Conservation (phyloP, 1,284 basidiomycete genomes). For the Ganoderma lucidum region DNA sequence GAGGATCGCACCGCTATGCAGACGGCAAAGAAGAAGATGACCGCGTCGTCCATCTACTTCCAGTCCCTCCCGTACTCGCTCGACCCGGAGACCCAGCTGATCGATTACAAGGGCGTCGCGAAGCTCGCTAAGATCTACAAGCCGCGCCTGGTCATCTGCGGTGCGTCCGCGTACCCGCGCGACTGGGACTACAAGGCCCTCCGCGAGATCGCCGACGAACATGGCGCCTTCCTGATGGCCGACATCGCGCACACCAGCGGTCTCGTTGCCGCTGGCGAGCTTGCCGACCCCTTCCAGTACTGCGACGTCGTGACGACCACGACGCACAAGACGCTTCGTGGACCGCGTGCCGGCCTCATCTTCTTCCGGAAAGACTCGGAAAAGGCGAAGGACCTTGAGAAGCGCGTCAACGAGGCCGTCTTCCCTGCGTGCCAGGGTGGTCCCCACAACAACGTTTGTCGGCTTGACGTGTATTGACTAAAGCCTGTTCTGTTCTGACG, state of each 20-base stretch:
- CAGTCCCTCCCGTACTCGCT: slow-evolving; percentile 98
- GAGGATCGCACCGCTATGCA: slow-evolving; percentile 41
- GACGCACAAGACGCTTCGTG: slow-evolving; percentile 99
- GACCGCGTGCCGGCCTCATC: slow-evolving; percentile 97
- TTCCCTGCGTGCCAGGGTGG: slow-evolving; percentile 99
- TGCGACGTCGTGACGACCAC: slow-evolving; percentile 99
- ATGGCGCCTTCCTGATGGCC: slow-evolving; percentile 93
- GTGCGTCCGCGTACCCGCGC: slow-evolving; percentile 98
- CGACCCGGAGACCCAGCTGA: slow-evolving; percentile 84
- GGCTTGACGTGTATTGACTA: background rate
- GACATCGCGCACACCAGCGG: slow-evolving; percentile 99
- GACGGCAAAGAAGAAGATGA: slow-evolving; percentile 99
- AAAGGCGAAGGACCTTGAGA: slow-evolving; percentile 84
- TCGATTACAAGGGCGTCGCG: slow-evolving; percentile 89
- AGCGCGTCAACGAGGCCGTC: slow-evolving; percentile 96
- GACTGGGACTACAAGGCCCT: slow-evolving; percentile 96
- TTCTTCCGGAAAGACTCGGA: slow-evolving; percentile 98
- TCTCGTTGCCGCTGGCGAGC: slow-evolving; percentile 92
- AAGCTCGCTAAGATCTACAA: slow-evolving; percentile 97
- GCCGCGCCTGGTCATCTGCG: slow-evolving; percentile 95
- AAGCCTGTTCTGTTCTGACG: background rate
- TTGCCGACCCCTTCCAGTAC: slow-evolving; percentile 94
- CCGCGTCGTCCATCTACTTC: slow-evolving; percentile 99
- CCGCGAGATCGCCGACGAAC: slow-evolving; percentile 84
- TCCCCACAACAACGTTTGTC: slow-evolving; percentile 95